Base-by-base conservation (phyloP, 176 grass and related monocot genomes). In the Cymbopogon citratus region DNA sequence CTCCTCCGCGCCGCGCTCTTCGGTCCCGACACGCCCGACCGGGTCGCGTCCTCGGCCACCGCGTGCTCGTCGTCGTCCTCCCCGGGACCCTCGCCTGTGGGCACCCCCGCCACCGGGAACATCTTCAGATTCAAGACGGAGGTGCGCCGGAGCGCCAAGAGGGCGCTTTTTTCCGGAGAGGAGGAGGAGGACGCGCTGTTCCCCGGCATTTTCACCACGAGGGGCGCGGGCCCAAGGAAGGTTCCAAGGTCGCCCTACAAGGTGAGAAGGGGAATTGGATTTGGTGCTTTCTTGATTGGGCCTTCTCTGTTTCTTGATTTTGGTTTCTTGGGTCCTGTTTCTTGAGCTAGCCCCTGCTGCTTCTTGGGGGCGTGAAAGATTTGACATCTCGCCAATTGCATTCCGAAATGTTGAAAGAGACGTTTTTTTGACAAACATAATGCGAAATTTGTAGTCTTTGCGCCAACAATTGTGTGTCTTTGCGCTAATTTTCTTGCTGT, bases 81-180 rank as follows among this genome's bases (percentile, higher is more conserved):
- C 19, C 23, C 77, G 12, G 67, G 62, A 4, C 76, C 94, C 4
- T 90, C 91, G 6, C 59, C 90, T 0, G 75, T 90, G 4, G 76
- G 76, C 21, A 89, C 84, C 31, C 84, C 90, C 0, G 70, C 87
- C 4, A 88, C 74, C 31, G 87, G 89, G 28, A 99, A 99, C 70
- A 96, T 99, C 63, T 99, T 99, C 80, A 79, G 91, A 56, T 99
- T 91, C 87, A 99, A 99, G 91, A 85, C 89, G 28, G 93, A 96
- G 71, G 91, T 99, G 54, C 93, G 89, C 1, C 38, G 89, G 60
- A 82, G 59, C 44, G 85, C 91, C 15, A 93, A 91, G 67, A 71
- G 91, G n/a, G 73, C 80, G 27, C 85, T 93, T 10, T 95, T 99
- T 66, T 43, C 83, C 28, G 73, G 46, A 19, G 79, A 33, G 28